phyloP scores from a whole-genome alignment of 305 asterid species.

The Nicotiana rustica region DNA sequence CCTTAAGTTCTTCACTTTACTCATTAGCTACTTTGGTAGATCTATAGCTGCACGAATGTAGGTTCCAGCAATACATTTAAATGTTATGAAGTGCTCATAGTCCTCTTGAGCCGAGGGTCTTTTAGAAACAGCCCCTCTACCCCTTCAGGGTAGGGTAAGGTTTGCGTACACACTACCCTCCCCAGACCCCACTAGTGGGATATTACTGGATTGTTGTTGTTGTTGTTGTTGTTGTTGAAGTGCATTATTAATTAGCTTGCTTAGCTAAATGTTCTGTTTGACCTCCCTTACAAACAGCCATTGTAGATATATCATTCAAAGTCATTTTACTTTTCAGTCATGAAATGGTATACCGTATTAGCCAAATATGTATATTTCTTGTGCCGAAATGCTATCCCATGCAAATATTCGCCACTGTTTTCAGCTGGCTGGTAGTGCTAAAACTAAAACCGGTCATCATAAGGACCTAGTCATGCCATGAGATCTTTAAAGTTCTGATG shows the following conservation, averaged over 20 bases:
- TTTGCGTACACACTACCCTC: too few relatives aligned
- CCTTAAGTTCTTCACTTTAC: slow-evolving; percentile 10
- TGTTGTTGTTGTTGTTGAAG: too few relatives aligned
- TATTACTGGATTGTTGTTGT: too few relatives aligned
- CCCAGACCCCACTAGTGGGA: too few relatives aligned
- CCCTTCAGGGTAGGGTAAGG: too few relatives aligned
- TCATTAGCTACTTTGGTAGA: slow-evolving; percentile 8
- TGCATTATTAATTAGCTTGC: not conserved
- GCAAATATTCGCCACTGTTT: slow-evolving; percentile 1
- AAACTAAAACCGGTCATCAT: slow-evolving; percentile 1
- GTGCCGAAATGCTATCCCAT: slow-evolving; percentile 4
- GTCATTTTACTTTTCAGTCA: not conserved
- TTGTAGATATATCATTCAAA: not conserved
- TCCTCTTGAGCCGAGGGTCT: too few relatives aligned
- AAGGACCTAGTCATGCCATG: not conserved
- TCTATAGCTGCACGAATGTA: not conserved
- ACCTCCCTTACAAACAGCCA: slow-evolving; percentile 10
- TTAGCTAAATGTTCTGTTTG: not conserved
- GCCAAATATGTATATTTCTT: slow-evolving; percentile 12
- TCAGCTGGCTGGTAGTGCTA: not conserved
- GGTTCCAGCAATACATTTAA: not conserved
- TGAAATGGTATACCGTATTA: not conserved
- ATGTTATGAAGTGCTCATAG: not conserved
- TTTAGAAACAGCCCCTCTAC: too few relatives aligned
- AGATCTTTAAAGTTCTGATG: slow-evolving; percentile 13